These are phyloP conservation scores for Pueraria montana DNA, from an alignment of 306 rosid species.

Conservation along the genomic window DNA sequence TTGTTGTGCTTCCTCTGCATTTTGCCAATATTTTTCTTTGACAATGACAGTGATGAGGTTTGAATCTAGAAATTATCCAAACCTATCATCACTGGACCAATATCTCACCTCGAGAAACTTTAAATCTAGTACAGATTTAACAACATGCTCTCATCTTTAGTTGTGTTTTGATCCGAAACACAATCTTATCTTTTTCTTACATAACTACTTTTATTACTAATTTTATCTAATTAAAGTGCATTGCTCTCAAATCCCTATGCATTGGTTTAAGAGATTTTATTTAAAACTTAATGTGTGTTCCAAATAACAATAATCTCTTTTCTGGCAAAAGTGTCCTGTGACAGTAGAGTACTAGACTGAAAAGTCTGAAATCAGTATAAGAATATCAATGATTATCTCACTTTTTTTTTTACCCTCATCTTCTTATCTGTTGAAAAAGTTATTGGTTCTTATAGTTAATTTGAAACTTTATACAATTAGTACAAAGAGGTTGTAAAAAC, in stretches of 20 bases:
- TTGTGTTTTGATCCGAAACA: neutral
- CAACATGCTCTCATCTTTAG: neutral
- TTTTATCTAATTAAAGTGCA: neutral
- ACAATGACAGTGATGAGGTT: neutral
- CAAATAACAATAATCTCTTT: neutral
- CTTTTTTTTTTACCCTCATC: neutral
- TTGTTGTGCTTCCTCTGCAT: neutral
- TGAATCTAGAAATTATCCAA: neutral
- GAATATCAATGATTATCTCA: neutral
- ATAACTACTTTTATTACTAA: neutral
- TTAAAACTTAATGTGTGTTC: neutral
- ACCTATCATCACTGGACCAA: neutral
- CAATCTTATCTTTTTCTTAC: neutral
- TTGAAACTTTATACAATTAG: neutral
- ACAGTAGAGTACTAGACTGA: neutral
- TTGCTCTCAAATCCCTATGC: constrained; percentile 14
- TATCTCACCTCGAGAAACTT: neutral
- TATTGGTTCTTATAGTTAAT: neutral
- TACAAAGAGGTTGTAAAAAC: neutral
- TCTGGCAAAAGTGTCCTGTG: neutral
- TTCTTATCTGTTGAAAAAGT: neutral
- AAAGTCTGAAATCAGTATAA: neutral
- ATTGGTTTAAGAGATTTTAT: neutral
- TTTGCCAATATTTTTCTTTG: neutral
- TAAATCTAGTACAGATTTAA: neutral